Evolutionary conservation across 164 flowering plant species (phyloP).

Genomic region (Platanus orientalis): DNA sequence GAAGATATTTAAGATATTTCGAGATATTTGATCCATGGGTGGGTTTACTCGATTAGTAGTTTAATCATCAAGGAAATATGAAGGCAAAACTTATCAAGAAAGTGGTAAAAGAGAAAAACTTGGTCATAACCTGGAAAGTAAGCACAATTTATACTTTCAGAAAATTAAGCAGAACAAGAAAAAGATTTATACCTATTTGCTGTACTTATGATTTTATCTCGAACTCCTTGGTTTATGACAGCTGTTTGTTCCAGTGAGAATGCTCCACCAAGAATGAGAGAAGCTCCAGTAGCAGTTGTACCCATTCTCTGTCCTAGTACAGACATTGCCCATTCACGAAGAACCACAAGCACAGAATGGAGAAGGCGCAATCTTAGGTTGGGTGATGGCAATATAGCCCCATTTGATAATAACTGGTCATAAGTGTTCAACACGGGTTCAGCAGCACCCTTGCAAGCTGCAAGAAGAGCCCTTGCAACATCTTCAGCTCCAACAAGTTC

Average conservation of each 20-base stretch:
- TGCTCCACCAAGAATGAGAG: constrained; percentile 54
- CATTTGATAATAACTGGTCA: constrained; percentile 76
- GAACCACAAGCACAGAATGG: constrained; percentile 73
- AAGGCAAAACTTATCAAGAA: too few relatives aligned
- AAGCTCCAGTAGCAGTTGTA: constrained; percentile 70
- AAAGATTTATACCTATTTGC: constrained; percentile 70
- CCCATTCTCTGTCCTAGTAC: constrained; percentile 71
- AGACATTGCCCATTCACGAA: constrained; percentile 95
- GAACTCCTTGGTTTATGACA: constrained; percentile 62
- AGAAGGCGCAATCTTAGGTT: constrained; percentile 72
- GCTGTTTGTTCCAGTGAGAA: constrained; percentile 48
- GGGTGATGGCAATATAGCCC: constrained; percentile 78
- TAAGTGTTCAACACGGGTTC: constrained; percentile 84
- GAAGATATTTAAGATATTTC: too few relatives aligned
- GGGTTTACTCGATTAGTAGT: too few relatives aligned
- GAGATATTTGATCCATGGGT: too few relatives aligned
- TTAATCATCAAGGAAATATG: too few relatives aligned
- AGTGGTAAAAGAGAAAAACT: background rate
- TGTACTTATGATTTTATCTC: constrained; percentile 87
- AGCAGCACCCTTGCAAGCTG: constrained; percentile 88
- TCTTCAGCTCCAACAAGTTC: constrained; percentile 93
- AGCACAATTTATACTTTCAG: background rate
- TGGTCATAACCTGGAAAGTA: background rate
- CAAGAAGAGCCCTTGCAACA: constrained; percentile 85
- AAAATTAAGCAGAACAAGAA: background rate